Evolutionary conservation across 192 early-diverging fungal species (phyloP).

Genomic region (Coemansia sp.): DNA sequence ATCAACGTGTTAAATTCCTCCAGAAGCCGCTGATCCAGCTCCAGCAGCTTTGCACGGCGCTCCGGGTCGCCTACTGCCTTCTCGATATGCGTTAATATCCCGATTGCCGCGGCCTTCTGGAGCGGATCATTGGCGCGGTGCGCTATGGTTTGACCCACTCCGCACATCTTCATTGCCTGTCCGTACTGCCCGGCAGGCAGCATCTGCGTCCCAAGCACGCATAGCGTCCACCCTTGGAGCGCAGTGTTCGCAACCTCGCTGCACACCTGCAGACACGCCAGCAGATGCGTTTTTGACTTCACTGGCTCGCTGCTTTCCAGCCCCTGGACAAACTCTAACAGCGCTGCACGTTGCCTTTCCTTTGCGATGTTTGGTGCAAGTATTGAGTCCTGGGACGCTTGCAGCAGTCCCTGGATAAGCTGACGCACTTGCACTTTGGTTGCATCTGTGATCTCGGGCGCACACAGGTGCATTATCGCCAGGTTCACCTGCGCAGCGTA

Average conservation of each 20-base stretch:
- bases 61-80: constrained; percentile 37
- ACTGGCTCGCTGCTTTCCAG: constrained; percentile 35
- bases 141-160: constrained; percentile 38
- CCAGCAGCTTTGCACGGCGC: constrained; percentile 30
- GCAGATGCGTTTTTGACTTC: constrained; percentile 36
- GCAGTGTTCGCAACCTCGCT: constrained; percentile 24
- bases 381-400: neutral
- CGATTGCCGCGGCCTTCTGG: constrained; percentile 49
- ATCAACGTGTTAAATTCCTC: constrained; percentile 36
- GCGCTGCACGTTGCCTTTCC: constrained; percentile 16
- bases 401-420: constrained; percentile 6
- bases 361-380: constrained; percentile 7
- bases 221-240: constrained; percentile 49
- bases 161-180: constrained; percentile 52
- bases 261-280: constrained; percentile 32
- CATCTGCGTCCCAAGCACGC: constrained; percentile 37
- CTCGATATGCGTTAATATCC: constrained; percentile 40
- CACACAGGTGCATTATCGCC: constrained; percentile 13
- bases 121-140: constrained; percentile 40
- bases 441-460: neutral
- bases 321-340: constrained; percentile 35
- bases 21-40: constrained; percentile 31
- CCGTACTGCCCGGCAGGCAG: constrained; percentile 44
- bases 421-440: neutral
- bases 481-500: constrained; percentile 30